These are phyloP conservation scores for Plasmodium cynomolgi DNA, from an alignment of 169 alveolate species.

Conservation along the genomic window DNA sequence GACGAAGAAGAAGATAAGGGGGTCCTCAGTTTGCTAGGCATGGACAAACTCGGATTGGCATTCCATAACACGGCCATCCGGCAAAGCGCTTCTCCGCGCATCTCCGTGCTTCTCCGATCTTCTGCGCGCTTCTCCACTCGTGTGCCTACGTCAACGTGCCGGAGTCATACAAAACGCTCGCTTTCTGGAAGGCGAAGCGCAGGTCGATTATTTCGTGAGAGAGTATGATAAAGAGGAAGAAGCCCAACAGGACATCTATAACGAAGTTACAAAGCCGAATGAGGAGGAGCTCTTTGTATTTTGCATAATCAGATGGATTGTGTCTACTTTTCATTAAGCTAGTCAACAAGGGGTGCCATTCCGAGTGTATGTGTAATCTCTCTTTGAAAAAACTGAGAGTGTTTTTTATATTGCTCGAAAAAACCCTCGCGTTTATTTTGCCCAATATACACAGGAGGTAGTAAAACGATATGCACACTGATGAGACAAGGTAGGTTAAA, in stretches of 20 bases:
- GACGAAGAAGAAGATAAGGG: neutral
- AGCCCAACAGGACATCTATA: slow-evolving; percentile 10
- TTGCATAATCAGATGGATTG: neutral
- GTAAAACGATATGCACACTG: slow-evolving; percentile 12
- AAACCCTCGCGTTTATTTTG: neutral
- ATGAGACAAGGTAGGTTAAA: slow-evolving; percentile 37
- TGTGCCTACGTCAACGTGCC: slow-evolving; percentile 38
- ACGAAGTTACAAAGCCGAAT: slow-evolving; percentile 27
- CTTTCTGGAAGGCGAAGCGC: neutral
- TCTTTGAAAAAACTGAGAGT: slow-evolving; percentile 16
- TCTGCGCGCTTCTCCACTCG: neutral
- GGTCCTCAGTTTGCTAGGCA: neutral
- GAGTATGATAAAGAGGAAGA: neutral
- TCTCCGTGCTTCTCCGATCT: no score
- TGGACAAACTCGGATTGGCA: neutral
- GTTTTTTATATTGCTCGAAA: slow-evolving; percentile 1
- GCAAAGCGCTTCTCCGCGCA: neutral
- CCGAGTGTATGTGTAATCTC: slow-evolving; percentile 10
- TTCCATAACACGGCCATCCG: neutral
- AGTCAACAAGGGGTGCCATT: slow-evolving; percentile 35
- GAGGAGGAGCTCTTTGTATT: slow-evolving; percentile 30
- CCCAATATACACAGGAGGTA: neutral
- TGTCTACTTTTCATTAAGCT: slow-evolving; percentile 15
- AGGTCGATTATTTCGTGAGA: slow-evolving; percentile 3
- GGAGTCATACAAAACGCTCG: slow-evolving; percentile 11